These are phyloP conservation scores for Rhizoclosmatium hyalinum DNA, from an alignment of 371 early-diverging fungal genomes.

Conservation along the genomic window DNA sequence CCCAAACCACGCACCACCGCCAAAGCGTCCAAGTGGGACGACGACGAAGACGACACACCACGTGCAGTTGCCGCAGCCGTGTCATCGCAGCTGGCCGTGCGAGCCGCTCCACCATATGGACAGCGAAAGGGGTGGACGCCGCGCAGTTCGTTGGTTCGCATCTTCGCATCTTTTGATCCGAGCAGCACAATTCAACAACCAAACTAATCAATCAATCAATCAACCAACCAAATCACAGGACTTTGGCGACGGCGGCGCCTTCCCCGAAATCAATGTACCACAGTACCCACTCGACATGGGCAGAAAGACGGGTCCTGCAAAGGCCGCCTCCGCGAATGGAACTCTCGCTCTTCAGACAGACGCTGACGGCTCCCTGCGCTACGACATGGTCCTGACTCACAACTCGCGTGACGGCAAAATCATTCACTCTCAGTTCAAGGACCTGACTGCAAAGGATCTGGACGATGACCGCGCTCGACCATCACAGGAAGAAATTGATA, in stretches of 20 bases:
- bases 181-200: not conserved
- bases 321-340: constrained; percentile 50
- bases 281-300: constrained; percentile 97
- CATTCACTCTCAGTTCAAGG: constrained; percentile 84
- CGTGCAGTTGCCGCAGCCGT: not conserved
- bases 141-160: constrained; percentile 55
- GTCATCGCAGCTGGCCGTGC: constrained; percentile 11
- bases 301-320: constrained; percentile 56
- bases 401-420: constrained; percentile 68
- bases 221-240: constrained; percentile 55
- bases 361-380: constrained; percentile 85
- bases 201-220: too few relatives aligned
- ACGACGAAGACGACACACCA: constrained; percentile 32
- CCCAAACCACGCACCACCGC: constrained; percentile 27
- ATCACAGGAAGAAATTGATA: constrained; percentile 75
- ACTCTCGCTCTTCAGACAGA: constrained; percentile 90
- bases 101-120: constrained; percentile 81
- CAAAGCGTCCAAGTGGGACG: constrained; percentile 43
- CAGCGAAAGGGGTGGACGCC: constrained; percentile 81
- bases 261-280: constrained; percentile 87
- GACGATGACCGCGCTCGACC: constrained; percentile 73
- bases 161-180: not conserved
- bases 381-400: constrained; percentile 85
- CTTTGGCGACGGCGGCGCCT: constrained; percentile 96
- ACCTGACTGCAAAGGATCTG: constrained; percentile 81